Evolutionary conservation across 1,284 basidiomycete genomes (phyloP).

Genomic region (Ceratobasidium sp.): DNA sequence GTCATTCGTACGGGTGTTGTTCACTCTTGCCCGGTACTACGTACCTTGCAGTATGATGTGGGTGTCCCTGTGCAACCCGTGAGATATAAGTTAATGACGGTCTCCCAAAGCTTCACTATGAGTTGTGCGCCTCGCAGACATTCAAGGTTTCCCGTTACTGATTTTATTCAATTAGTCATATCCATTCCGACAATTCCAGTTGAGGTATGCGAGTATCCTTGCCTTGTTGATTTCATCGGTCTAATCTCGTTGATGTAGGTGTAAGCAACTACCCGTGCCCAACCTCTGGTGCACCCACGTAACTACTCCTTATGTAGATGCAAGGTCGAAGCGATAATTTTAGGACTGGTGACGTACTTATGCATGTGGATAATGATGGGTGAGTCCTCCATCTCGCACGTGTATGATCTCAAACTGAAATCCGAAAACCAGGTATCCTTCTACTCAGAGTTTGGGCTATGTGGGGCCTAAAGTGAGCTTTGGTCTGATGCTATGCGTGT

Average conservation of each 20-base stretch:
- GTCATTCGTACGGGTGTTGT: slow-evolving; percentile 33
- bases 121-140: background rate
- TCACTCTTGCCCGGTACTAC: slow-evolving; percentile 34
- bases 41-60: slow-evolving; percentile 31
- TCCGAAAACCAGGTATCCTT: slow-evolving; percentile 14
- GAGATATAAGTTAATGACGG: background rate
- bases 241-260: slow-evolving; percentile 20
- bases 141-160: background rate
- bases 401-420: background rate
- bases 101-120: slow-evolving; percentile 9
- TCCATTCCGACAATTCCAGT: slow-evolving; percentile 30
- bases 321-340: slow-evolving; percentile 5
- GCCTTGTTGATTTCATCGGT: background rate
- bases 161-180: background rate
- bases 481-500: background rate
- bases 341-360: slow-evolving; percentile 1
- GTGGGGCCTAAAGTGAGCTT: slow-evolving; percentile 40
- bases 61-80: background rate
- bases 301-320: slow-evolving; percentile 7
- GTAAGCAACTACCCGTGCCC: background rate
- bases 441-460: slow-evolving; percentile 35
- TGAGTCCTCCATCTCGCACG: background rate
- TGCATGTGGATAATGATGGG: slow-evolving; percentile 29
- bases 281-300: background rate
- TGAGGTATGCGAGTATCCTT: slow-evolving; percentile 5